phyloP scores from a whole-genome alignment of 2,329 filamentous ascomycete genomes.

The Botrytis byssoidea region DNA sequence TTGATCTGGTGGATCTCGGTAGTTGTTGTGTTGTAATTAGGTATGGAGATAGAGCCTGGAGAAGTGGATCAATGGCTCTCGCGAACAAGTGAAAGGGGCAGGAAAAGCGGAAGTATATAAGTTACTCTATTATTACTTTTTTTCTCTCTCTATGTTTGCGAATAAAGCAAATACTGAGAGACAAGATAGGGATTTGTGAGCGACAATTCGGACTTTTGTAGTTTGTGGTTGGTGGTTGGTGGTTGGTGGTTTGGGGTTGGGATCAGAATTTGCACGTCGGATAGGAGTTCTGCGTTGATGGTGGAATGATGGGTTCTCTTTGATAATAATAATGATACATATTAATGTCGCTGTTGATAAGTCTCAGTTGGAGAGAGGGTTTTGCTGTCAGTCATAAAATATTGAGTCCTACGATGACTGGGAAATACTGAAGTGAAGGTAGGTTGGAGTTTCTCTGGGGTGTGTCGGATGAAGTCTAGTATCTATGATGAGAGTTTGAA shows the following conservation, averaged over 20 bases:
- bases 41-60: fast-evolving
- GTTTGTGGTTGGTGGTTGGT: no score
- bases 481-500: background rate
- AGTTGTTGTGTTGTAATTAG: no score
- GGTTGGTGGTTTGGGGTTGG: no score
- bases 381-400: background rate
- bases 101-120: no score
- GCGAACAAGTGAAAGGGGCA: no score
- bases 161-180: no score
- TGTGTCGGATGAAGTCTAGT: background rate
- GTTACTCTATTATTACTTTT: no score
- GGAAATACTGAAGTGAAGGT: background rate
- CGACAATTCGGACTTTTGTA: background rate
- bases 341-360: background rate
- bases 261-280: no score
- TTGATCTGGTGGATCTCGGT: no score
- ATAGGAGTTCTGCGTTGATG: background rate
- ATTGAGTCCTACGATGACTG: fast-evolving
- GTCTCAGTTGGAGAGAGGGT: no score
- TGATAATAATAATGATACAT: background rate
- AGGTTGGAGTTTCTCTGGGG: background rate
- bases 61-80: no score
- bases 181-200: background rate
- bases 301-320: background rate
- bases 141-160: no score